Evolutionary conservation across 768 basidiomycete species (phyloP).

Genomic region (Lepiota brunneoincarnata): DNA sequence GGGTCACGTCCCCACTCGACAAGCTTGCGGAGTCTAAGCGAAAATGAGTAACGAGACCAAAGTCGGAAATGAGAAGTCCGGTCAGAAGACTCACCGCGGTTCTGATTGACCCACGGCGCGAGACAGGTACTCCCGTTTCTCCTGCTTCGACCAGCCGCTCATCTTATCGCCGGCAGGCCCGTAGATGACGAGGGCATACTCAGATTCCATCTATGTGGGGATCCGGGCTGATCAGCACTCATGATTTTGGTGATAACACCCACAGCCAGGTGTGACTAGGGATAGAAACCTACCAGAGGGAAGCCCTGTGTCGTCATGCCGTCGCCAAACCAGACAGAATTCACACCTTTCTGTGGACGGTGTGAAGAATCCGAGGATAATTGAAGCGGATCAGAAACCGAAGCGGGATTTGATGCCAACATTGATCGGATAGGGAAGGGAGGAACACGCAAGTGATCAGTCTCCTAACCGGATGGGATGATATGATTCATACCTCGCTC

Average conservation of each 20-base stretch:
- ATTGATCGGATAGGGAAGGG: not conserved
- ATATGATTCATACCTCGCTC: constrained; percentile 19
- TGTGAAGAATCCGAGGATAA: constrained; percentile 1
- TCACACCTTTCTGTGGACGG: not conserved
- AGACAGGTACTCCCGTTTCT: not conserved
- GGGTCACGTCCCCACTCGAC: constrained; percentile 10
- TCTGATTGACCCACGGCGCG: constrained; percentile 1
- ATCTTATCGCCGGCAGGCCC: constrained; percentile 1
- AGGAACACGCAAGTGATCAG: not conserved
- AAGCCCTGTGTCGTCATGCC: constrained; percentile 24
- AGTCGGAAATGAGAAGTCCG: not conserved
- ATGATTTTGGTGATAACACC: constrained; percentile 26
- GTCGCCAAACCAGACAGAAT: constrained; percentile 32
- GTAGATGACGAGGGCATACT: constrained; percentile 7
- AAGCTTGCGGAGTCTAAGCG: constrained; percentile 5
- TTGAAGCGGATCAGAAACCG: constrained; percentile 28
- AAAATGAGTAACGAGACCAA: not conserved
- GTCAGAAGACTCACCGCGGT: constrained; percentile 5
- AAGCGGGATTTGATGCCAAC: constrained; percentile 26
- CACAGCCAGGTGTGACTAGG: not conserved
- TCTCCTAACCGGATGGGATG: not conserved
- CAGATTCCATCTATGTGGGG: constrained; percentile 34
- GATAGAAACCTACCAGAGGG: constrained; percentile 25
- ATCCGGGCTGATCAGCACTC: constrained; percentile 26
- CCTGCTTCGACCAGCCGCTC: constrained; percentile 3